Percentiles rank a stretch among this genome's conserved stretches.
phyloP scores from a whole-genome alignment of 2,329 filamentous ascomycete genomes.

The Ophiocordyceps australis region DNA sequence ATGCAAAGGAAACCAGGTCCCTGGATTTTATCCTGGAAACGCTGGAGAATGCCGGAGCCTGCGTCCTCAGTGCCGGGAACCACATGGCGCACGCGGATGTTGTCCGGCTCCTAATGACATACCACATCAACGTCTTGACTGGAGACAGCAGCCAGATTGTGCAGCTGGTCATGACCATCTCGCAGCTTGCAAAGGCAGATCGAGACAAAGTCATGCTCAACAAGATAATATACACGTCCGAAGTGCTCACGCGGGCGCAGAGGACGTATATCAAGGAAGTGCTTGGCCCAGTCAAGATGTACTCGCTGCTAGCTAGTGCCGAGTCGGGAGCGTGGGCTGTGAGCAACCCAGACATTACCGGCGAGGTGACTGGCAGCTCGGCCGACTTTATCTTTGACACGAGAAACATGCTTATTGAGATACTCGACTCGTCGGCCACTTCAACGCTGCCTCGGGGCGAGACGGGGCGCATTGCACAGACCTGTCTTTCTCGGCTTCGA shows the following conservation, averaged over 20 bases:
- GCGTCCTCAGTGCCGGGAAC: slow-evolving; percentile 17
- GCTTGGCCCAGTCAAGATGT: slow-evolving; percentile 15
- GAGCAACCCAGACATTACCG: slow-evolving; percentile 11
- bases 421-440: slow-evolving; percentile 9
- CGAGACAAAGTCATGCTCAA: slow-evolving; percentile 10
- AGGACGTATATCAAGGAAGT: slow-evolving; percentile 10
- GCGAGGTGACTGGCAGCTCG: slow-evolving; percentile 1
- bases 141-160: slow-evolving; percentile 20
- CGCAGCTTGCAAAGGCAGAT: slow-evolving; percentile 7
- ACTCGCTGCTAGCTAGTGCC: slow-evolving; percentile 20
- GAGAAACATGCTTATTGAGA: slow-evolving; percentile 16
- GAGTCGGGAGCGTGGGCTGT: slow-evolving; percentile 21
- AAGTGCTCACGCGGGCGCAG: slow-evolving; percentile 15
- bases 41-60: slow-evolving; percentile 20
- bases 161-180: slow-evolving; percentile 15
- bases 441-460: slow-evolving; percentile 12
- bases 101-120: slow-evolving; percentile 9
- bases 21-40: slow-evolving; percentile 20
- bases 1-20: slow-evolving; percentile 7
- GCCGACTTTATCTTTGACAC: slow-evolving; percentile 20
- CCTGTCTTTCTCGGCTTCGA: slow-evolving; percentile 18
- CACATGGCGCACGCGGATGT: slow-evolving; percentile 9
- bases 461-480: slow-evolving; percentile 19
- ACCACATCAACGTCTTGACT: slow-evolving; percentile 16
- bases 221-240: slow-evolving; percentile 26